These are phyloP conservation scores for Clavispora fructus DNA, from an alignment of 805 yeast genomes.

Conservation along the genomic window DNA sequence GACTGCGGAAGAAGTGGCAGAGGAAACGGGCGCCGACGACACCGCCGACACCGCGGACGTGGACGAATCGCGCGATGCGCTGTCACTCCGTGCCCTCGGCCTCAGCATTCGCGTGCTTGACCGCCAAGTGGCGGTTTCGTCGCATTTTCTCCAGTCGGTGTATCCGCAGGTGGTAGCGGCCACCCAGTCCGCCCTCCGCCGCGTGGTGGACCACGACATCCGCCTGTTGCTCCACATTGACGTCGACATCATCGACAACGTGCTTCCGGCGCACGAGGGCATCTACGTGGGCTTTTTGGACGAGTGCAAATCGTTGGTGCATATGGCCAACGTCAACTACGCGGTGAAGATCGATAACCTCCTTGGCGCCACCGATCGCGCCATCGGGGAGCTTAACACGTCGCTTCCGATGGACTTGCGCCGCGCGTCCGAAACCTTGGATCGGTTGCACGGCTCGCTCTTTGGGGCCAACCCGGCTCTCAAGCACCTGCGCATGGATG, in stretches of 20 bases:
- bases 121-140: neutral
- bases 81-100: neutral
- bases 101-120: neutral
- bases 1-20: neutral
- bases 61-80: neutral
- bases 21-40: neutral
- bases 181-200: constrained; percentile 1
- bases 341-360: constrained; percentile 56
- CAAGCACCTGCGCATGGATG: constrained; percentile 11
- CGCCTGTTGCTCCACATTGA: constrained; percentile 6
- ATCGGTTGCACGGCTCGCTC: constrained; percentile 34
- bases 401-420: constrained; percentile 60
- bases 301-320: constrained; percentile 32
- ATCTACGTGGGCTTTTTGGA: constrained; percentile 27
- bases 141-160: neutral
- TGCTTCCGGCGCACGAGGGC: constrained; percentile 30
- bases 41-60: neutral
- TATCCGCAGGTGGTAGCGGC: constrained; percentile 1
- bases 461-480: constrained; percentile 23
- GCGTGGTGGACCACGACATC: constrained; percentile 3
- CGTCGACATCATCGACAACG: constrained; percentile 26
- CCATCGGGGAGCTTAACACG: constrained; percentile 70
- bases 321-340: constrained; percentile 37
- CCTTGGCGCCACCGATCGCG: constrained; percentile 58
- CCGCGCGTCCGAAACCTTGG: constrained; percentile 45